Conservation (phyloP, 2,329 filamentous ascomycete species). For the Claviceps spartinae region DNA sequence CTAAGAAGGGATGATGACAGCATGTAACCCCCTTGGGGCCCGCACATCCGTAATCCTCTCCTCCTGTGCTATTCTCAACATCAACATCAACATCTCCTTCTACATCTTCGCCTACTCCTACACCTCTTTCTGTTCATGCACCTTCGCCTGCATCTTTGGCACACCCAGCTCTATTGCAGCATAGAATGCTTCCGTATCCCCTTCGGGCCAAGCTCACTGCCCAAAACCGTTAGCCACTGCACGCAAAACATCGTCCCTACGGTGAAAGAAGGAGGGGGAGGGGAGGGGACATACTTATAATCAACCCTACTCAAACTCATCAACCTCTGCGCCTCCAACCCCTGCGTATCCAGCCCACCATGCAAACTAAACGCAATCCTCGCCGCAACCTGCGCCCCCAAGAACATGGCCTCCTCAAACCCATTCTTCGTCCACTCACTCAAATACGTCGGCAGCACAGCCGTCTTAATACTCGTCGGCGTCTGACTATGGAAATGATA, state of each 20-base stretch:
- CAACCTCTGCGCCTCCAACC: slow-evolving; percentile 36
- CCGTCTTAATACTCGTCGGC: slow-evolving; percentile 70
- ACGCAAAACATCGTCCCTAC: background rate
- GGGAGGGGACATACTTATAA: slow-evolving; percentile 39
- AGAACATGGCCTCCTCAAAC: slow-evolving; percentile 71
- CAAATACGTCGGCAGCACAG: slow-evolving; percentile 71
- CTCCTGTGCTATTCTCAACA: too few relatives aligned
- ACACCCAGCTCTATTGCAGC: slow-evolving; percentile 21
- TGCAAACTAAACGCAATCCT: slow-evolving; percentile 45
- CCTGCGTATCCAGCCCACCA: slow-evolving; percentile 37
- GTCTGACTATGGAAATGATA: slow-evolving; percentile 54
- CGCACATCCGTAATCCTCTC: too few relatives aligned
- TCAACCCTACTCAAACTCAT: slow-evolving; percentile 46
- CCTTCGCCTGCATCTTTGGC: background rate
- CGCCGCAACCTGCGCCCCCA: slow-evolving; percentile 77
- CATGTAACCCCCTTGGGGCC: too few relatives aligned
- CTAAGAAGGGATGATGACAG: too few relatives aligned
- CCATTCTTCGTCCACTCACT: slow-evolving; percentile 77
- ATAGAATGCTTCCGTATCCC: slow-evolving; percentile 40
- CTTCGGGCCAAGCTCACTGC: slow-evolving; percentile 40
- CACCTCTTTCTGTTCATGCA: background rate
- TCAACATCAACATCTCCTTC: too few relatives aligned
- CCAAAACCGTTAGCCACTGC: background rate
- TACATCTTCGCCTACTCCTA: too few relatives aligned
- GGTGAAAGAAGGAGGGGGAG: background rate